Evolutionary conservation across 495 filamentous ascomycete genomes (phyloP), one percentile per base, ranked within the genome.

Genomic region (Penicillium coprophilum): DNA sequence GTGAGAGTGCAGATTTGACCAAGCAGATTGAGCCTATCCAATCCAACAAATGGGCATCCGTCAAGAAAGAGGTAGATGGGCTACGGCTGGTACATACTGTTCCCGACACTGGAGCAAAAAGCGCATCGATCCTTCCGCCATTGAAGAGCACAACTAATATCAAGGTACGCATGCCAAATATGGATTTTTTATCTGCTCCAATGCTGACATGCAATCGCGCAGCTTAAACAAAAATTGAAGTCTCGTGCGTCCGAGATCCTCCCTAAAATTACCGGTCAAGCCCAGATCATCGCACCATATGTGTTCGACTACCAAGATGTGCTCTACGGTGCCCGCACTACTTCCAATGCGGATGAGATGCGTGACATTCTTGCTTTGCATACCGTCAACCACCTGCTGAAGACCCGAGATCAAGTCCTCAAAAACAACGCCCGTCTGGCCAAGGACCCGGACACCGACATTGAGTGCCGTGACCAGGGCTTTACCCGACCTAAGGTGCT

Each of bases 401-500:
- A 96, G 70, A 97, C 93, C 13, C 88, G 94, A 50, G 92, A 96
- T 62, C 85, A 84, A 28, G 87, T 98, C 0, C 82, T 97, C 53
- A 97, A 95, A 70, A 96, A 96, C 72, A 96, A 91, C 63, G 83
- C 86, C 20, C 87, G 85, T 50, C 75, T 95, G 11, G 71, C 81
- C n/a, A 80, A 80, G 53, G 79, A 82, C 39, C 76, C 77, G 30
- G 77, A 78, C 31, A 81, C 83, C 44, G 85, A 88, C 28, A 75
- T 90, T 21, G 94, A 97, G 50, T 76, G 91, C 27, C 84, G 92
- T 43, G 95, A 97, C 68, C 94, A 97, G 72, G 94, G 95, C 4
- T 98, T 97, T 69, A 96, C 94, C 1, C 81, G 94, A 2, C 94
- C 95, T 7, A 97, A 96, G 64, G 85, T 97, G 17, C 81, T 98